Percentiles rank a stretch among this genome's conserved stretches.
Evolutionary conservation across 2,329 filamentous ascomycete genomes (phyloP).

Genomic region (Sarocladium kiliense): DNA sequence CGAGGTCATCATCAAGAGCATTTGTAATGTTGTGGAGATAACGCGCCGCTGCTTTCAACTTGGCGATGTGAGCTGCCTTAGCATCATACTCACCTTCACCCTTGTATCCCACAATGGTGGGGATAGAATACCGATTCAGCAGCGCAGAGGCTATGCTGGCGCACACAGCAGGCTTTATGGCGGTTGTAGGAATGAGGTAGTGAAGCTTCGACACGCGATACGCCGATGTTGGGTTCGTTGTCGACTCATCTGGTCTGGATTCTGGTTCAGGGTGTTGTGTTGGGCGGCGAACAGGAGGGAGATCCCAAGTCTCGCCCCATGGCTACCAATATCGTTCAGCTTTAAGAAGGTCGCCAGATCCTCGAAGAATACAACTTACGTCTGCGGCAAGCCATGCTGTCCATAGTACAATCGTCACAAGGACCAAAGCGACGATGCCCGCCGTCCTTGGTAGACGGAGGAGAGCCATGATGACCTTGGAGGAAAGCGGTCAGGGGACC

Average conservation of each 20-base stretch:
- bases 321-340: background rate
- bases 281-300: background rate
- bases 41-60: conserved; percentile 14
- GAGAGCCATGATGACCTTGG: background rate
- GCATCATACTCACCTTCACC: conserved; percentile 15
- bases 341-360: background rate
- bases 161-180: conserved; percentile 14
- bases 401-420: background rate
- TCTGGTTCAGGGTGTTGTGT: background rate
- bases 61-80: conserved; percentile 15
- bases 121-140: conserved; percentile 18
- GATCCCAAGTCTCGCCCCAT: background rate
- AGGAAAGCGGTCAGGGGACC: background rate
- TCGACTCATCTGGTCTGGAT: background rate
- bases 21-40: conserved; percentile 12
- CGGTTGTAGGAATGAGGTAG: conserved; percentile 17
- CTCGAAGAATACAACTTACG: background rate
- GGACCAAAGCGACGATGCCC: background rate
- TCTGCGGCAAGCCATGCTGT: background rate
- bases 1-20: conserved; percentile 14
- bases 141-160: conserved; percentile 16
- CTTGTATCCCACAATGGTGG: conserved; percentile 16
- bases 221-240: background rate
- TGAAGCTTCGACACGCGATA: conserved; percentile 11
- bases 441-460: background rate